phyloP scores from a whole-genome alignment of 2,329 filamentous ascomycete species.

The Myriosclerotinia scirpicola region DNA sequence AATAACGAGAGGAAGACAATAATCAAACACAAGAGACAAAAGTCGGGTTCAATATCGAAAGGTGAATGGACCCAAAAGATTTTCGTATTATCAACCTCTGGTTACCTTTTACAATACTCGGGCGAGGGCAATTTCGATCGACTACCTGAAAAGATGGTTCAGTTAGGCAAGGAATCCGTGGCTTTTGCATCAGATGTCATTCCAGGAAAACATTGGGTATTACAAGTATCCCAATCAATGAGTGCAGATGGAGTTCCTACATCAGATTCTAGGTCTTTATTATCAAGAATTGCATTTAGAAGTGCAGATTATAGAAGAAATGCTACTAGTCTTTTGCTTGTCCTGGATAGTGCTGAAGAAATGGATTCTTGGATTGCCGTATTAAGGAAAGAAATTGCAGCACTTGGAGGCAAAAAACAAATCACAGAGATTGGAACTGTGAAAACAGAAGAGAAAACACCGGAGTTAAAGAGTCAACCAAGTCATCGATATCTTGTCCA shows the following conservation, averaged over 20 bases:
- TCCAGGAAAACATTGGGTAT: constrained; percentile 75
- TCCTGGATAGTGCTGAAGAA: constrained; percentile 69
- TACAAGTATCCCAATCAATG: constrained; percentile 69
- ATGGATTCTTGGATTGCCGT: constrained; percentile 75
- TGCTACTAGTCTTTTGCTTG: constrained; percentile 66
- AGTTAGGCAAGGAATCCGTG: constrained; percentile 71
- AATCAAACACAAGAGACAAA: constrained; percentile 43
- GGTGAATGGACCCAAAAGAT: constrained; percentile 71
- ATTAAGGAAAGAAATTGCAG: constrained; percentile 69
- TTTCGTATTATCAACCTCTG: constrained; percentile 67
- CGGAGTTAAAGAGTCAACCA: constrained; percentile 35
- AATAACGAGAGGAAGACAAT: constrained; percentile 42
- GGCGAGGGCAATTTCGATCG: constrained; percentile 69
- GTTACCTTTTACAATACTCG: constrained; percentile 73
- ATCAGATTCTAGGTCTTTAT: constrained; percentile 58
- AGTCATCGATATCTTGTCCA: constrained; percentile 36
- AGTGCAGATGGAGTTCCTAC: constrained; percentile 56
- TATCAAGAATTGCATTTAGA: constrained; percentile 64
- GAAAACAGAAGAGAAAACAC: constrained; percentile 45
- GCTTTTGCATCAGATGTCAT: constrained; percentile 80
- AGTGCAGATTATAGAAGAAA: constrained; percentile 53
- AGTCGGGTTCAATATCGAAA: constrained; percentile 43
- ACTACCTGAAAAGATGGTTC: constrained; percentile 70
- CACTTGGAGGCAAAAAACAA: constrained; percentile 64
- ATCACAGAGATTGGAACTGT: constrained; percentile 59